A percentile compares a stretch with the other conserved stretches of the same genome.
Evolutionary conservation across 352 stramenopile genomes (phyloP).

Genomic region (Hyaloperonospora arabidopsidis): DNA sequence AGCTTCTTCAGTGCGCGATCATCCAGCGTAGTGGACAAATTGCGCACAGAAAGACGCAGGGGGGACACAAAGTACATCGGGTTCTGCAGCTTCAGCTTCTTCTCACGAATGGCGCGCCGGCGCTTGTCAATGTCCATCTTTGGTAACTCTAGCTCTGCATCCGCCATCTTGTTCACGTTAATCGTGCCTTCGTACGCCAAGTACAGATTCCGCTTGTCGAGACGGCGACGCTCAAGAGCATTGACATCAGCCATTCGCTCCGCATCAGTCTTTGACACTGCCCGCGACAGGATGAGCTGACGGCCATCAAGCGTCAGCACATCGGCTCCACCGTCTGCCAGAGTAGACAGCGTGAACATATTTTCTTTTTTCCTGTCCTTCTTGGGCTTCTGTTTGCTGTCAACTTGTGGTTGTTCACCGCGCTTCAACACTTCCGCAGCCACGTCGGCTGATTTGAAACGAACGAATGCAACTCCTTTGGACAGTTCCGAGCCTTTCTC

Average conservation of each 20-base stretch:
- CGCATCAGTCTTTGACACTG: conserved; percentile 66
- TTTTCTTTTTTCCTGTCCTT: conserved; percentile 54
- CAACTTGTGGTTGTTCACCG: conserved; percentile 31
- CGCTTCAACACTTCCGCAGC: conserved; percentile 52
- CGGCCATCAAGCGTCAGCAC: conserved; percentile 67
- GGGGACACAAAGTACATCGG: conserved; percentile 97
- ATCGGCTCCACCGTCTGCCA: conserved; percentile 53
- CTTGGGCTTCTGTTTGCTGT: conserved; percentile 47
- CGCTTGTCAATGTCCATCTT: conserved; percentile 93
- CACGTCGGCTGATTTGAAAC: conserved; percentile 50
- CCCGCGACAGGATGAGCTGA: conserved; percentile 63
- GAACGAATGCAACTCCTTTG: conserved; percentile 80
- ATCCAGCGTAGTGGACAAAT: conserved; percentile 82
- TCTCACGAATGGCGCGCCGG: conserved; percentile 87
- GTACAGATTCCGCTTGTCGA: conserved; percentile 95
- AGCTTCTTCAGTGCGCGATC: conserved; percentile 89
- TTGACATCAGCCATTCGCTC: conserved; percentile 51
- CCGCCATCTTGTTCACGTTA: conserved; percentile 85
- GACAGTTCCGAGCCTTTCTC: conserved; percentile 74
- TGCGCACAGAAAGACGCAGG: conserved; percentile 89
- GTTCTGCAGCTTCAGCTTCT: conserved; percentile 95
- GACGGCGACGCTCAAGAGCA: conserved; percentile 48
- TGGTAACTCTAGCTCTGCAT: conserved; percentile 77
- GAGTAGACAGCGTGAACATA: conserved; percentile 51
- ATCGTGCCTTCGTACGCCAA: conserved; percentile 92